These are phyloP conservation scores for Protomyces inouyei DNA, from an alignment of 1,139 yeast species.

Conservation along the genomic window DNA sequence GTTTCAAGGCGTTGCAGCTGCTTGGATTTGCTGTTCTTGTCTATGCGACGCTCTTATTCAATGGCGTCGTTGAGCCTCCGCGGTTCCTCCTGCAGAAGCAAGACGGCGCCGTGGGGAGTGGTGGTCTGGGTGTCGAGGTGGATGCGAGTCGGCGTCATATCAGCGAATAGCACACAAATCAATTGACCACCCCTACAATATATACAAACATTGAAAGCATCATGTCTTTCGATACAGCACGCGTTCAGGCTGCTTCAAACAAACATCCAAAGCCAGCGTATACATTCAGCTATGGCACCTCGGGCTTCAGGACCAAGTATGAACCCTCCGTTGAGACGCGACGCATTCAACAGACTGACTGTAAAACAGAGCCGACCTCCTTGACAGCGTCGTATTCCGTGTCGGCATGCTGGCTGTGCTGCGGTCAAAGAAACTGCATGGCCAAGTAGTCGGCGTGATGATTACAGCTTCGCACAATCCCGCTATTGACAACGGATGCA, in stretches of 20 bases:
- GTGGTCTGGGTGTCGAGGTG: not conserved
- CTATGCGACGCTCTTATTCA: conserved; percentile 69
- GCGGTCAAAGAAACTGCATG: conserved; percentile 65
- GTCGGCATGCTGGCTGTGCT: conserved; percentile 78
- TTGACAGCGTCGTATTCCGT: conserved; percentile 80
- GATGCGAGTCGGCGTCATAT: not conserved
- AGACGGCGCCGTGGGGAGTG: not conserved
- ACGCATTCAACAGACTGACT: not conserved
- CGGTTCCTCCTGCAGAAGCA: not conserved
- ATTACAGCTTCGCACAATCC: conserved; percentile 97
- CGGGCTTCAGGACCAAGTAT: conserved; percentile 77
- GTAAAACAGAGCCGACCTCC: conserved; percentile 45
- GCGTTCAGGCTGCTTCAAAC: conserved; percentile 7
- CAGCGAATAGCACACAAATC: not conserved
- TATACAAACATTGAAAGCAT: not conserved
- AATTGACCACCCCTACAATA: not conserved
- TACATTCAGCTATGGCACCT: conserved; percentile 77
- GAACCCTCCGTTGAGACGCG: not conserved
- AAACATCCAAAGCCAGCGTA: conserved; percentile 41
- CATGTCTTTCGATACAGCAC: not conserved
- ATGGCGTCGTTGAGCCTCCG: conserved; percentile 51
- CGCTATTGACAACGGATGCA: conserved; percentile 92
- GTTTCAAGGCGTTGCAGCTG: conserved; percentile 56
- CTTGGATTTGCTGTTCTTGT: conserved; percentile 62
- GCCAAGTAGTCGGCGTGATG: conserved; percentile 74